A percentile compares a stretch with the other conserved stretches of the same genome.
Evolutionary conservation across 192 early-diverging fungal genomes (phyloP).

Genomic region (Entomortierella beljakovae): DNA sequence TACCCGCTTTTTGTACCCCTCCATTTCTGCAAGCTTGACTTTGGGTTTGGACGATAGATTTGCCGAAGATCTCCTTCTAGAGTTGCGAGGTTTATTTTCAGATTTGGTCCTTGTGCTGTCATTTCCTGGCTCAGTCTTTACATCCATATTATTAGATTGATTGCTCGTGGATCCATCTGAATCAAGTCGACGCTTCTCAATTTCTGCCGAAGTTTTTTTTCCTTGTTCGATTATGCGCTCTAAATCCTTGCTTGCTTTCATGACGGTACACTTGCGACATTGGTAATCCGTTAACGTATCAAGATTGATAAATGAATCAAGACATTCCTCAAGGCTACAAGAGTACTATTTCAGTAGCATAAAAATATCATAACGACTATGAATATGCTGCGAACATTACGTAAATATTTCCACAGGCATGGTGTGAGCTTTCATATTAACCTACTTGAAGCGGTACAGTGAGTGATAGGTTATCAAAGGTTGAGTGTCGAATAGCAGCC

Average conservation of each 20-base stretch:
- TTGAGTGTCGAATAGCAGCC: conserved; percentile 79
- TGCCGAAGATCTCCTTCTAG: neutral
- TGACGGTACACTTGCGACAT: conserved; percentile 71
- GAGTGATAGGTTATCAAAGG: conserved; percentile 78
- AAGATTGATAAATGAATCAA: conserved; percentile 71
- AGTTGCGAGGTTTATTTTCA: neutral
- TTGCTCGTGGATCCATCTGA: neutral
- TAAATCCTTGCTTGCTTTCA: conserved; percentile 57
- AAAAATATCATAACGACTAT: neutral
- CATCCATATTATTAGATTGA: neutral
- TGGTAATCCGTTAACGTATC: conserved; percentile 76
- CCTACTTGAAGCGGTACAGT: conserved; percentile 64
- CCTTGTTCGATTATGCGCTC: conserved; percentile 34
- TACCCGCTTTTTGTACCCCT: conserved; percentile 47
- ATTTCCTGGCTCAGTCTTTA: neutral
- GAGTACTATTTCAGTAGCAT: conserved; percentile 35
- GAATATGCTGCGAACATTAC: too few relatives aligned
- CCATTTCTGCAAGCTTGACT: conserved; percentile 26
- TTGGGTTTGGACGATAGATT: neutral
- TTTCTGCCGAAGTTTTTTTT: conserved; percentile 7
- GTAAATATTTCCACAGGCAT: too few relatives aligned
- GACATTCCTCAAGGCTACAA: conserved; percentile 72
- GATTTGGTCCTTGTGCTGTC: neutral
- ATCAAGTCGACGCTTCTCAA: neutral
- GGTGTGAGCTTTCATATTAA: neutral